These are phyloP conservation scores for Ampelocalamus luodianensis DNA, from an alignment of 176 grass and related monocot species.

Conservation along the genomic window DNA sequence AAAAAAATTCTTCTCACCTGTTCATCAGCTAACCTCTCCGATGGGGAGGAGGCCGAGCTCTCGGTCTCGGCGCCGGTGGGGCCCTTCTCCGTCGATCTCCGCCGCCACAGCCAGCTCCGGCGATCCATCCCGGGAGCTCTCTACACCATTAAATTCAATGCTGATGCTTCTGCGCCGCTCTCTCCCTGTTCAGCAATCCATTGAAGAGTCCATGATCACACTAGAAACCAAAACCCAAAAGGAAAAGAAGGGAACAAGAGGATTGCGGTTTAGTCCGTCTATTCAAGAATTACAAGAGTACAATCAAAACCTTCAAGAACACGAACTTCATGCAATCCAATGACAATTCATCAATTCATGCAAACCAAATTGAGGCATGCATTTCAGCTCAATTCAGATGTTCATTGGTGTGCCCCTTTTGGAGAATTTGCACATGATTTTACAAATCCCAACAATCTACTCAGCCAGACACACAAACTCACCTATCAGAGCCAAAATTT, in stretches of 20 bases:
- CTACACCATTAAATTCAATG: conserved; percentile 41
- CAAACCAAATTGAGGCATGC: background rate
- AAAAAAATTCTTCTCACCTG: conserved; percentile 76
- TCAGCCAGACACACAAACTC: background rate
- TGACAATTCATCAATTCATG: background rate
- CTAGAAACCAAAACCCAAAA: background rate
- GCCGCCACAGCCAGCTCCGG: conserved; percentile 84
- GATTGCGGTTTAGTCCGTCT: conserved; percentile 2
- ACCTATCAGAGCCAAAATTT: background rate
- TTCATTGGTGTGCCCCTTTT: background rate
- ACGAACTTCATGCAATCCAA: conserved; percentile 12
- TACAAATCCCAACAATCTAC: background rate
- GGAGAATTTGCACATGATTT: background rate
- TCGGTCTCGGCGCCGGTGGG: conserved; percentile 55
- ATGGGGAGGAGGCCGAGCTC: conserved; percentile 66
- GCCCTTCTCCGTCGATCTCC: conserved; percentile 69
- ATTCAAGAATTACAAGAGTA: background rate
- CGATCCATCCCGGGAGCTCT: conserved; percentile 61
- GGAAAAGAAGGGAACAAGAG: background rate
- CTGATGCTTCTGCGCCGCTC: background rate
- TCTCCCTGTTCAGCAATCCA: background rate
- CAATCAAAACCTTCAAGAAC: conserved; percentile 27
- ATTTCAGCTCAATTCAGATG: conserved; percentile 16
- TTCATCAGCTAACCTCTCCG: conserved; percentile 67
- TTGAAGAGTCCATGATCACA: conserved; percentile 2